Evolutionary conservation across 352 stramenopile species (phyloP), one percentile per base, ranked within the genome.

Genomic region (Pythium insidiosum): DNA sequence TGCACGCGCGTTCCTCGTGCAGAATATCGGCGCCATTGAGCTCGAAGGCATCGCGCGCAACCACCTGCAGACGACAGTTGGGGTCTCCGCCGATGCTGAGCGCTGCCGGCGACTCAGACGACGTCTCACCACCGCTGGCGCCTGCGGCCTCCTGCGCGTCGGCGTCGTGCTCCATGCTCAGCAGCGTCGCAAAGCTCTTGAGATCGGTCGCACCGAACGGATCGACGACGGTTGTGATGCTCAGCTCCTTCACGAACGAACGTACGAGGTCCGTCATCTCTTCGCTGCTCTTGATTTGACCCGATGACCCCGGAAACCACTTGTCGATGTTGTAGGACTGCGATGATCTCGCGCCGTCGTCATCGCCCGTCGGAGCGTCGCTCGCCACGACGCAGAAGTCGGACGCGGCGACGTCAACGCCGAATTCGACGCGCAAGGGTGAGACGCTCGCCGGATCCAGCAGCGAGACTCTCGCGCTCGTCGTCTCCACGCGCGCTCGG

Each of bases 271-370:
- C 68, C 15, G 83, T 37, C 47, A 88, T 48, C 28, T 88, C 77
- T 16, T 82, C 70, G 23, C 73, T 86, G 46, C 34, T 74, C 38
- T 85, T 73, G 23, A 83, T 28, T 6, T 50, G 39, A 0, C 65
- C 71, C 23, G 41, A 63, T 2, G 69, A 82, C 0, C 66, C 72
- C 4, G 61, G 30, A 13, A 81, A 53, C 77, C 77, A 87, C 37
- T 73, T 66, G 47, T 85, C 72, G 10, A 62, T 80, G 47, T 89
- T 83, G 61, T 89, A 89, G 18, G 60, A 71, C 37, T 58, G 69
- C 36, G 39, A 21, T 13, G 23, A 55, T 31, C 36, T 48, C n/a
- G 26, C 6, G 10, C 20, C 21, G 13, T 28, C 20, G n/a, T 23
- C 39, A 28, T 18, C 19, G 7, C 20, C 20, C 28, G 20, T 25